phyloP scores from a whole-genome alignment of 2,329 filamentous ascomycete species.

The Monilinia fructicola region DNA sequence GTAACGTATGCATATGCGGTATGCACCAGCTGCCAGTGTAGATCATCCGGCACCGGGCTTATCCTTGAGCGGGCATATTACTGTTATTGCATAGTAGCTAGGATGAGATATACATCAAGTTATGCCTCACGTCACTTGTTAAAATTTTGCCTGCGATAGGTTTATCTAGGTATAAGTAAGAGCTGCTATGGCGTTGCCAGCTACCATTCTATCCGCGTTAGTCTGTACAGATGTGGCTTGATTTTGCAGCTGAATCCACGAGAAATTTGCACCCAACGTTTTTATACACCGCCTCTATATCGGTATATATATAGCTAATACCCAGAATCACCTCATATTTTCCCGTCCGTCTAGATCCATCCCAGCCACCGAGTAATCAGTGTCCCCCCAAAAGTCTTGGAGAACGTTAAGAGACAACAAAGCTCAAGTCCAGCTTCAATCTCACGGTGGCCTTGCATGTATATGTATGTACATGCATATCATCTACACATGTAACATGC shows the following conservation, averaged over 20 bases:
- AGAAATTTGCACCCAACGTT: neutral
- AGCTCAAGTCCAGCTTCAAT: neutral
- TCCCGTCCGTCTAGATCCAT: neutral
- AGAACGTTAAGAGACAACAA: neutral
- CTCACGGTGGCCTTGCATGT: neutral
- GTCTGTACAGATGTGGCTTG: neutral
- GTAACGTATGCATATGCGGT: neutral
- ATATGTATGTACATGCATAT: neutral
- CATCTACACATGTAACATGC: neutral
- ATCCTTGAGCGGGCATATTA: neutral
- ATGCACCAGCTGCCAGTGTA: neutral
- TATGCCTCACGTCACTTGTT: neutral
- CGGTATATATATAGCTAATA: neutral
- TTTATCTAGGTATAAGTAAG: neutral
- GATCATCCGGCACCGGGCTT: slow-evolving; percentile 12
- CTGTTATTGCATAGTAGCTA: neutral
- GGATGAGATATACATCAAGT: neutral
- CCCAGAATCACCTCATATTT: neutral
- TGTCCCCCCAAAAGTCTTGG: neutral
- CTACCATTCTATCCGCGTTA: neutral
- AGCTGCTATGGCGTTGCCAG: neutral
- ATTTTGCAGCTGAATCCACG: neutral
- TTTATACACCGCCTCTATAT: neutral
- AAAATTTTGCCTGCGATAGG: neutral
- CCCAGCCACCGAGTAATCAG: no score